Percentiles rank a stretch among this genome's conserved stretches.
These are phyloP conservation scores for Mucor circinelloides DNA, from an alignment of 371 early-diverging fungal genomes.

Conservation along the genomic window DNA sequence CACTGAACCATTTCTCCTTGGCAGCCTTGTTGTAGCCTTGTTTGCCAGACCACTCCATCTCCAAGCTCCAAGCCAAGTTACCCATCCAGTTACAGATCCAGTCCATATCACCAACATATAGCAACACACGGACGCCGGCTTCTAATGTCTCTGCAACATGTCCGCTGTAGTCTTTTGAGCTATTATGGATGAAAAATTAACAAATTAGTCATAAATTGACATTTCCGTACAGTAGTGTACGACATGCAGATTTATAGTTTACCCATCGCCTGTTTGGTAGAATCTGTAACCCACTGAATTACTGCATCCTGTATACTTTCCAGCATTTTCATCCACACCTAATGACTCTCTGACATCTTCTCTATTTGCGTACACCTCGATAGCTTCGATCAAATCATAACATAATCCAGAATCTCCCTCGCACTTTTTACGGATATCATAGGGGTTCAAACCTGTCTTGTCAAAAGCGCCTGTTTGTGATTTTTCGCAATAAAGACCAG, in stretches of 20 bases:
- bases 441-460: constrained; percentile 70
- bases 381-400: constrained; percentile 74
- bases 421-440: constrained; percentile 77
- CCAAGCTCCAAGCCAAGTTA: constrained; percentile 83
- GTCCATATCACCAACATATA: constrained; percentile 66
- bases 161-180: constrained; percentile 6
- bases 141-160: constrained; percentile 50
- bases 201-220: constrained; percentile 17
- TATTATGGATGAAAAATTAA: neutral
- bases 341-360: constrained; percentile 72
- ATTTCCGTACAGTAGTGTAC: constrained; percentile 3
- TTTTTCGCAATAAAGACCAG: constrained; percentile 78
- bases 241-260: constrained; percentile 39
- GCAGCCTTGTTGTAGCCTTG: constrained; percentile 62
- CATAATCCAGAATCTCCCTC: constrained; percentile 64
- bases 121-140: constrained; percentile 74
- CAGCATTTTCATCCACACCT: constrained; percentile 59
- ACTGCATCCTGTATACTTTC: constrained; percentile 74
- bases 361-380: constrained; percentile 73
- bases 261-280: constrained; percentile 77
- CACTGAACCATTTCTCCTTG: constrained; percentile 48
- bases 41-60: constrained; percentile 80
- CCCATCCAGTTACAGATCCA: constrained; percentile 59
- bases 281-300: constrained; percentile 74
- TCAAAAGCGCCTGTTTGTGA: constrained; percentile 57